Conservation (phyloP, 192 early-diverging fungal species). For the Anaeromyces robustus region DNA sequence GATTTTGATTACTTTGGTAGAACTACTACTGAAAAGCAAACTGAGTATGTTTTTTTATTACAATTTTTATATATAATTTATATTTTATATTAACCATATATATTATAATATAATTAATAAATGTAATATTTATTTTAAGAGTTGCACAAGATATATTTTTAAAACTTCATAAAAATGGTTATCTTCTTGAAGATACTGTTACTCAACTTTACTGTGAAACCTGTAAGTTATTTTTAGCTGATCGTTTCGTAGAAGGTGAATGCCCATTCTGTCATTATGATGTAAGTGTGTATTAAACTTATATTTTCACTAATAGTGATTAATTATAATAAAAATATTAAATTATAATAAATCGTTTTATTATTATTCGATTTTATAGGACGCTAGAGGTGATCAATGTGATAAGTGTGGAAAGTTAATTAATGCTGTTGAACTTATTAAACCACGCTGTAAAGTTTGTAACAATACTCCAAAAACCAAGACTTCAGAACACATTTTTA, state of each 20-base stretch:
- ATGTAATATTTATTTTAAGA: no score
- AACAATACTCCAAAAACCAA: slow-evolving; percentile 59
- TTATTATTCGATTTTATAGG: slow-evolving; percentile 30
- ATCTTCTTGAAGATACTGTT: slow-evolving; percentile 55
- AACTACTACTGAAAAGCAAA: slow-evolving; percentile 79
- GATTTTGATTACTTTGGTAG: slow-evolving; percentile 94
- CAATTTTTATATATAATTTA: not conserved
- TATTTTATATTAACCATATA: not conserved
- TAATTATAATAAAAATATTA: no score
- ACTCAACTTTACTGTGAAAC: slow-evolving; percentile 82
- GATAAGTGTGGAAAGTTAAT: slow-evolving; percentile 81
- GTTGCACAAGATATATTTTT: slow-evolving; percentile 83
- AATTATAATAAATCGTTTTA: no score
- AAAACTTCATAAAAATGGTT: slow-evolving; percentile 52
- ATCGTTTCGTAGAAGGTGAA: slow-evolving; percentile 91
- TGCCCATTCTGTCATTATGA: slow-evolving; percentile 82
- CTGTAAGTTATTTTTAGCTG: slow-evolving; percentile 78
- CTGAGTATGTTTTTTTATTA: slow-evolving; percentile 20
- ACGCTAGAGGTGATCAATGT: slow-evolving; percentile 98
- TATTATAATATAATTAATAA: no score
- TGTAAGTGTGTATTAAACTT: slow-evolving; percentile 9
- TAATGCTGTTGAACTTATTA: slow-evolving; percentile 80
- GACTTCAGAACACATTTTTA: slow-evolving; percentile 79
- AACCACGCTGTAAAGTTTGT: slow-evolving; percentile 90
- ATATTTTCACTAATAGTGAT: slow-evolving; percentile 17